Evolutionary conservation across 441 rosid species (phyloP), one percentile per base, ranked within the genome.

Genomic region (Cnidoscolus chayamansa): DNA sequence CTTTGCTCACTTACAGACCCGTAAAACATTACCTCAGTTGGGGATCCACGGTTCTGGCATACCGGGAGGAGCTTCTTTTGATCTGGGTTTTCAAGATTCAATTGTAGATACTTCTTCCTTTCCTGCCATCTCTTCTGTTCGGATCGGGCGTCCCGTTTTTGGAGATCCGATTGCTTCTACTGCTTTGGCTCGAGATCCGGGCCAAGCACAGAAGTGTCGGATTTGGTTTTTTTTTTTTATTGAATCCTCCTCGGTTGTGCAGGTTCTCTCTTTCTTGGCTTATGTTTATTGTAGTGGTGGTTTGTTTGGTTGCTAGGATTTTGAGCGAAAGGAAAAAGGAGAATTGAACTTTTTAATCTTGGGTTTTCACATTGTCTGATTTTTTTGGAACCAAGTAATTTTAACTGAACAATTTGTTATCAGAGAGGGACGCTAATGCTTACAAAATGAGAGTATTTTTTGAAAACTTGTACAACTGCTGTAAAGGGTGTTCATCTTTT

Each of bases 101-200:
- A 35, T 48, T 20, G 12, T 51, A 3, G 30, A 4, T 60, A 55
- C 35, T 35, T 45, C 4, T 51, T 35, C 20, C 8, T n/a, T 45
- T 17, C 61, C 54, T 58, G 17, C 76, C 70, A 40, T 48, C n/a
- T 31, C 54, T 54, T 51, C 30, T 19, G 35, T 47, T 16, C 43
- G 72, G 30, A 63, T 71, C 65, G 70, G 72, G 58, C 68, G 64
- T 71, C 62, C 74, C 72, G 64, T 73, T 62, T 62, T 78, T 51
- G 78, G 80, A 76, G 89, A 80, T 86, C 80, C 87, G 80, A 73
- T 82, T 77, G 55, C 80, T 84, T 72, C 80, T 71, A 72, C 78
- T 81, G 86, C 79, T 84, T 87, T 82, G 90, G 90, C 96, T 91
- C 93, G 90, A 86, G 94, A 91, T 93, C 96, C 88, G 92, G 87